Base-by-base conservation (phyloP, 169 alveolate genomes). In the Theileria parva region DNA sequence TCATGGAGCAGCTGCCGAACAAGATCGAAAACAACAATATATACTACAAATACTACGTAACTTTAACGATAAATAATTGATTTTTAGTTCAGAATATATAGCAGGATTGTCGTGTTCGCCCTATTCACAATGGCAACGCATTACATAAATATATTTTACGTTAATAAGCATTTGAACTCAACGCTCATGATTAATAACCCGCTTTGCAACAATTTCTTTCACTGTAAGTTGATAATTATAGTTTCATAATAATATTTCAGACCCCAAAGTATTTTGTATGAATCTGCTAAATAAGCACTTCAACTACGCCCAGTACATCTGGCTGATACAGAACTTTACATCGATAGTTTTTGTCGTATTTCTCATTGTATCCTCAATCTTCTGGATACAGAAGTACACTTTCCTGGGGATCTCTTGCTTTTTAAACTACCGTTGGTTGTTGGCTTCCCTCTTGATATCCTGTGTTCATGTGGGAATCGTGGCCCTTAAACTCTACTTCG, bases 1-100 rank as follows among this genome's bases (percentile, higher is more conserved):
- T 77, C 30, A 84, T 84, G 90, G 68, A 76, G 74, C 67, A 61
- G 55, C 53, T 84, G 74, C 90, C 90, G 13, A 84, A 67, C 78
- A 84, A 77, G 57, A 19, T 28, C 65, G 44, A 23, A 55, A 65
- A 8, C 23, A 50, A n/a, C 21, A 32, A 28, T 21, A 74, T 19
- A 32, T 64, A n/a, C 44, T 27, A 25, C 53, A 32, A 37, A 19
- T 21, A 28, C 39, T 64, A 32, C 44, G 81, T 74, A 67, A 74
- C 51, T 74, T 6, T 0, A 27, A 70, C 0, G 55, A 0, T 57
- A 50, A 25, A 81, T 44, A 37, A 21, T 34, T 15, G 48, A 67
- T 13, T 72, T 72, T 72, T 59, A 70, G 85, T 66, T 81, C 25
- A 51, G 88, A 30, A 72, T 72, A 9, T 76, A 81, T 79, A 63